Conservation (phyloP, 1,284 basidiomycete genomes). For the Sporisorium scitamineum region DNA sequence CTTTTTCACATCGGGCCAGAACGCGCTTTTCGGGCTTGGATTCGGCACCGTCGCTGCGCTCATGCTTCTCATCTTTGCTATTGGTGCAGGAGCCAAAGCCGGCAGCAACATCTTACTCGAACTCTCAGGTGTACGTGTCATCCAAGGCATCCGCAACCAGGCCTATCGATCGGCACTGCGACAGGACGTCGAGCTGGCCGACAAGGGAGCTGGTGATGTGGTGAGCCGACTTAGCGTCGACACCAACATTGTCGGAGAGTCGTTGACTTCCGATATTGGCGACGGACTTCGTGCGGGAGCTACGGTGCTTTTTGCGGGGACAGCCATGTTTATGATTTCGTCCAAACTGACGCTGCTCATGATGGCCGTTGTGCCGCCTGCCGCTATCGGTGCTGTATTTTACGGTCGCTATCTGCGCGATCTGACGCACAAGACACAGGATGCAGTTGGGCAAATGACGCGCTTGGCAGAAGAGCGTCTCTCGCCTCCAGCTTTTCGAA, state of each 20-base stretch:
- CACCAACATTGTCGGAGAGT: constrained; percentile 93
- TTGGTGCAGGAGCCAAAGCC: constrained; percentile 88
- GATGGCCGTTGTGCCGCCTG: constrained; percentile 92
- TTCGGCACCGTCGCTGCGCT: constrained; percentile 82
- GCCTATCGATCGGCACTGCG: constrained; percentile 84
- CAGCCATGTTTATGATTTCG: constrained; percentile 96
- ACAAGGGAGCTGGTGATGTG: constrained; percentile 92
- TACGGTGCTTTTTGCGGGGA: constrained; percentile 74
- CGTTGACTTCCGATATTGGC: constrained; percentile 72
- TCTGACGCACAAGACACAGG: constrained; percentile 90
- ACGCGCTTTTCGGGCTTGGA: constrained; percentile 72
- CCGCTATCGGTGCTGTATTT: constrained; percentile 93
- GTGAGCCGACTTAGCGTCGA: constrained; percentile 91
- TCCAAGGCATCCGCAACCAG: constrained; percentile 84
- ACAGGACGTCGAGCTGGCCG: constrained; percentile 84
- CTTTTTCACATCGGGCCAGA: constrained; percentile 64
- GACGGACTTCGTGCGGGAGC: constrained; percentile 62
- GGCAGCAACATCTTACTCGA: constrained; percentile 90
- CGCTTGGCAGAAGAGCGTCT: constrained; percentile 87
- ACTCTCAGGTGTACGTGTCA: constrained; percentile 84
- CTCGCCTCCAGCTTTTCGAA: constrained; percentile 81
- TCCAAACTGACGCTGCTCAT: constrained; percentile 89
- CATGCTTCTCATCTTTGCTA: constrained; percentile 83
- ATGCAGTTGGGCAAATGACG: constrained; percentile 93
- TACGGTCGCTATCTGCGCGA: constrained; percentile 95